A percentile compares a stretch with the other conserved stretches of the same genome.
These are phyloP conservation scores for Ustilago bromivora DNA, from an alignment of 1,284 basidiomycete species.

Conservation along the genomic window DNA sequence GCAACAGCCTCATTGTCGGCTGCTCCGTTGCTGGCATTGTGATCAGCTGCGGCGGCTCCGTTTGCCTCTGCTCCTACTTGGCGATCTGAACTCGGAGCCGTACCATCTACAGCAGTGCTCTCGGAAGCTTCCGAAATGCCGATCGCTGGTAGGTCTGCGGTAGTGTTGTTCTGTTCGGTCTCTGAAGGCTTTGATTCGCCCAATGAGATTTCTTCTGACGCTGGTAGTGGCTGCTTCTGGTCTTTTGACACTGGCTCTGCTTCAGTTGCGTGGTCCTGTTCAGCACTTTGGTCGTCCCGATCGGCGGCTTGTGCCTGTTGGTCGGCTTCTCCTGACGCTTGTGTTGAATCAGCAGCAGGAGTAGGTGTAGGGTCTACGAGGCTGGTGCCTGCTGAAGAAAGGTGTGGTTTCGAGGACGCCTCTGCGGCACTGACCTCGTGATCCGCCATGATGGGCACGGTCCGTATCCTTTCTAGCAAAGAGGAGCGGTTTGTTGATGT, in stretches of 20 bases:
- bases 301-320: slow-evolving; percentile 1
- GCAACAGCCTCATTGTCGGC: neutral
- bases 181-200: slow-evolving; percentile 11
- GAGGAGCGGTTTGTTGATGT: slow-evolving; percentile 72
- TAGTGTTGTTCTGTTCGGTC: neutral
- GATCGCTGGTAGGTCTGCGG: slow-evolving; percentile 22
- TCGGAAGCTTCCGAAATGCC: slow-evolving; percentile 24
- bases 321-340: neutral
- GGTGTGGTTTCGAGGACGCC: slow-evolving; percentile 36
- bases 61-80: neutral
- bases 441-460: slow-evolving; percentile 34
- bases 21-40: slow-evolving; percentile 1
- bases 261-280: neutral
- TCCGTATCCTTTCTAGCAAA: neutral
- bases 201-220: slow-evolving; percentile 22
- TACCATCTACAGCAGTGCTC: neutral
- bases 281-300: neutral
- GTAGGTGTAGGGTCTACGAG: slow-evolving; percentile 26
- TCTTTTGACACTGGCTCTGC: neutral
- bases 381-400: slow-evolving; percentile 43
- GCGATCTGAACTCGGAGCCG: neutral
- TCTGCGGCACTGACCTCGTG: slow-evolving; percentile 24
- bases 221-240: slow-evolving; percentile 10
- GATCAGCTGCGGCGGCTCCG: neutral
- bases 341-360: neutral